These are phyloP conservation scores for Russula emetica DNA, from an alignment of 768 basidiomycete genomes.

Conservation along the genomic window DNA sequence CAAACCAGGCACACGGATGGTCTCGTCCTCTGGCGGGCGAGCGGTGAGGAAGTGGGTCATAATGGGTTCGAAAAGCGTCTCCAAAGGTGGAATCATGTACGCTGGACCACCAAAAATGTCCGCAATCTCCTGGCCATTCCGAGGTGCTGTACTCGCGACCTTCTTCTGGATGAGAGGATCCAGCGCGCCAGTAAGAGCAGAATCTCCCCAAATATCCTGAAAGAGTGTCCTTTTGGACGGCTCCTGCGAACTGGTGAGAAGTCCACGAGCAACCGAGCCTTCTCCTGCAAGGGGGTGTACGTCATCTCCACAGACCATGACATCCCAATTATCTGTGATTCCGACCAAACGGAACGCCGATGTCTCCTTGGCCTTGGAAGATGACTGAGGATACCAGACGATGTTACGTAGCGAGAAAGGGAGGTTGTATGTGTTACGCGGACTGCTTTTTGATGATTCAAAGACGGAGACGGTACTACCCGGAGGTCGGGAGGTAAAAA, in stretches of 20 bases:
- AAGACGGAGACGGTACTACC: conserved; percentile 45
- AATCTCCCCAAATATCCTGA: conserved; percentile 85
- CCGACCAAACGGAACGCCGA: conserved; percentile 57
- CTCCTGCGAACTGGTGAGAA: conserved; percentile 32
- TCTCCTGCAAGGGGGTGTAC: conserved; percentile 42
- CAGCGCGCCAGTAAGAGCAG: conserved; percentile 49
- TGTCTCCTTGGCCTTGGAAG: conserved; percentile 32
- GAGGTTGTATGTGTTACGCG: conserved; percentile 43
- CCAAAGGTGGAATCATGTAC: conserved; percentile 72
- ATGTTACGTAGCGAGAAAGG: conserved; percentile 63
- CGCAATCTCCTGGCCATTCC: conserved; percentile 42
- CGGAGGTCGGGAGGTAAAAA: conserved; percentile 42
- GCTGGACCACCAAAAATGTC: conserved; percentile 63
- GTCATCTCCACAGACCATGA: conserved; percentile 65
- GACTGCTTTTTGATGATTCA: conserved; percentile 41
- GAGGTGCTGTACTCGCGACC: conserved; percentile 32
- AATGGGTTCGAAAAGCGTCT: conserved; percentile 63
- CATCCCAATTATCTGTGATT: conserved; percentile 61
- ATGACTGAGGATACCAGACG: conserved; percentile 37
- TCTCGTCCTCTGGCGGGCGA: conserved; percentile 29
- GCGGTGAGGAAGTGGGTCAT: conserved; percentile 46
- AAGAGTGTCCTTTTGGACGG: conserved; percentile 59
- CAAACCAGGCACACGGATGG: conserved; percentile 25
- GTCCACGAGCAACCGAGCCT: conserved; percentile 40
- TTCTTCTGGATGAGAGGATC: conserved; percentile 26